A percentile compares a stretch with the other conserved stretches of the same genome.
Conservation (phyloP, 768 basidiomycete species). For the Boletus vermiculosoides region DNA sequence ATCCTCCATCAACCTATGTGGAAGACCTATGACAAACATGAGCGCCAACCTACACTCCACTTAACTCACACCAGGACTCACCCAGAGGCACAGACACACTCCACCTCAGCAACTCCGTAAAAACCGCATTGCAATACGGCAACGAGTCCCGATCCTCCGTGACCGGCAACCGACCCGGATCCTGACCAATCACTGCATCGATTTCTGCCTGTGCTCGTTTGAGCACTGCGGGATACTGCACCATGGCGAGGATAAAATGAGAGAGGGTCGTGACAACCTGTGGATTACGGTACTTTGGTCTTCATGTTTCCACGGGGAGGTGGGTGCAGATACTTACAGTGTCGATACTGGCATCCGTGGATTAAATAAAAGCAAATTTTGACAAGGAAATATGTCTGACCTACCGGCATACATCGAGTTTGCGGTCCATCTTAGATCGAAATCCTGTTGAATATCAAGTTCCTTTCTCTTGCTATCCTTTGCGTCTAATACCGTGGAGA, state of each 20-base stretch:
- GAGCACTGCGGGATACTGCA: constrained; percentile 55
- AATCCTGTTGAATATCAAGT: constrained; percentile 43
- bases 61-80: constrained; percentile 25
- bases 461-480: neutral
- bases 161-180: constrained; percentile 59
- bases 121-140: constrained; percentile 57
- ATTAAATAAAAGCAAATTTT: neutral
- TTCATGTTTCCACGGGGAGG: neutral
- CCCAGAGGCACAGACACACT: constrained; percentile 57
- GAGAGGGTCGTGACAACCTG: constrained; percentile 50
- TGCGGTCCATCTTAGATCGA: constrained; percentile 78
- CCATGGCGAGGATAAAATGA: constrained; percentile 69
- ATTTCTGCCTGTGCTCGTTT: constrained; percentile 63
- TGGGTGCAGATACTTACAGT: constrained; percentile 42
- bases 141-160: constrained; percentile 54
- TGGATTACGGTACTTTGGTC: constrained; percentile 13
- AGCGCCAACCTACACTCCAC: neutral
- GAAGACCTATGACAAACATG: constrained; percentile 44
- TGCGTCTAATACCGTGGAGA: constrained; percentile 51
- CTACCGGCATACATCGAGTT: constrained; percentile 71
- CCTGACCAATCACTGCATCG: constrained; percentile 44
- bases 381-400: constrained; percentile 8
- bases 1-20: constrained; percentile 64
- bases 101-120: constrained; percentile 58
- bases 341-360: constrained; percentile 49